These are phyloP conservation scores for Thoreauomyces humboldtii DNA, from an alignment of 192 early-diverging fungal species.

Conservation along the genomic window DNA sequence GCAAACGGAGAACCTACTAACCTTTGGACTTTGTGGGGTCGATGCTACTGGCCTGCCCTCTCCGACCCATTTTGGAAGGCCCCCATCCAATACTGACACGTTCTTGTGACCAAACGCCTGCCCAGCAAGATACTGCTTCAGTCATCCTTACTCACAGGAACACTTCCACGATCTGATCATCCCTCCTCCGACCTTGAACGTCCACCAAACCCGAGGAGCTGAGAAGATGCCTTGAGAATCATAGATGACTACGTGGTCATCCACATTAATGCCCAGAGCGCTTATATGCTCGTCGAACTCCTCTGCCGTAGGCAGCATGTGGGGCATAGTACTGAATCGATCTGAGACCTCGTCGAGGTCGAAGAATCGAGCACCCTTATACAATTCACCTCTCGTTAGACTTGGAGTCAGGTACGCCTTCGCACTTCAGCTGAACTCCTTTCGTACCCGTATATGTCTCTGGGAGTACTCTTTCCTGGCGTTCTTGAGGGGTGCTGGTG, in stretches of 20 bases:
- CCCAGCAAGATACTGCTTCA: not conserved
- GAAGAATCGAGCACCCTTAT: slow-evolving; percentile 79
- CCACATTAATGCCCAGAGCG: slow-evolving; percentile 70
- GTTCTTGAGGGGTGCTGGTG: slow-evolving; percentile 1
- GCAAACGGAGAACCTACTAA: not conserved
- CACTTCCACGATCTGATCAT: too few relatives aligned
- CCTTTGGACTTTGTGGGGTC: not conserved
- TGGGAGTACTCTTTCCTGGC: slow-evolving; percentile 59
- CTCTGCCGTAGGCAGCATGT: slow-evolving; percentile 81
- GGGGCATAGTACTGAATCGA: slow-evolving; percentile 66
- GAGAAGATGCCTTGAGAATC: slow-evolving; percentile 79
- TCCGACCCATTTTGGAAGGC: slow-evolving; percentile 74
- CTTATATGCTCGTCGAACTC: slow-evolving; percentile 76
- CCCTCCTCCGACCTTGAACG: slow-evolving; percentile 73
- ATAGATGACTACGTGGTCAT: slow-evolving; percentile 86
- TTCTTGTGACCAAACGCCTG: slow-evolving; percentile 88
- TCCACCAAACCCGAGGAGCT: slow-evolving; percentile 89
- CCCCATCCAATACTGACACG: slow-evolving; percentile 86
- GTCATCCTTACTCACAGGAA: too few relatives aligned
- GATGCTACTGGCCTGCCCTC: slow-evolving; percentile 44
- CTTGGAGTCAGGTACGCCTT: not conserved
- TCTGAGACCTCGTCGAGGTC: slow-evolving; percentile 88
- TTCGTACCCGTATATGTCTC: slow-evolving; percentile 50
- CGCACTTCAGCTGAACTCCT: not conserved
- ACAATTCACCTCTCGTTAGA: not conserved